Conservation (phyloP, 192 early-diverging fungal species). For the Entomortierella chlamydospora region DNA sequence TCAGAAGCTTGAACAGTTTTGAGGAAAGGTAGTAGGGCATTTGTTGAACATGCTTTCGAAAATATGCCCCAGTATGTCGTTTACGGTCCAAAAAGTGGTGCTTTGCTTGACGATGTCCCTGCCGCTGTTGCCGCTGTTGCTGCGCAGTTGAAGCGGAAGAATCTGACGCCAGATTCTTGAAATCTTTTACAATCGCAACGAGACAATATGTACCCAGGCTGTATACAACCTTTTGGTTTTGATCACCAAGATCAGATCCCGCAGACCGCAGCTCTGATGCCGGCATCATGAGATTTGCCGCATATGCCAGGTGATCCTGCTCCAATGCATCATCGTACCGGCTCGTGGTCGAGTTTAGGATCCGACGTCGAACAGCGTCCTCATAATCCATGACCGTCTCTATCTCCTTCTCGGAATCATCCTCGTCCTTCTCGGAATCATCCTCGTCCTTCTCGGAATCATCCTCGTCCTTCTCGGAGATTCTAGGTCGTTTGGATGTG, state of each 20-base stretch:
- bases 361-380: conserved; percentile 32
- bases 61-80: not conserved
- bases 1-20: conserved; percentile 25
- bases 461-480: conserved; percentile 19
- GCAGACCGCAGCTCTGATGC: not conserved
- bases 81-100: not conserved
- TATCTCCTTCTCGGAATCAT: conserved; percentile 44
- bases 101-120: not conserved
- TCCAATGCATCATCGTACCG: conserved; percentile 29
- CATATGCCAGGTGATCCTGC: conserved; percentile 26
- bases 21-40: conserved; percentile 27
- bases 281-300: conserved; percentile 34
- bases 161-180: conserved; percentile 24
- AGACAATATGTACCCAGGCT: conserved; percentile 37
- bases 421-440: conserved; percentile 29
- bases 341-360: conserved; percentile 24
- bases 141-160: not conserved
- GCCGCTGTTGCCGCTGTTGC: not conserved
- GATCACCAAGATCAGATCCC: not conserved
- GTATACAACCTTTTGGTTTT: not conserved
- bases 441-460: conserved; percentile 28
- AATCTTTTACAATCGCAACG: conserved; percentile 25
- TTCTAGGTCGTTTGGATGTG: not conserved
- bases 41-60: conserved; percentile 14
- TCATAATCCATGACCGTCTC: conserved; percentile 40